Percentiles rank a stretch among this genome's conserved stretches.
Conservation (phyloP, 371 early-diverging fungal genomes). For the Rhizomucor miehei region DNA sequence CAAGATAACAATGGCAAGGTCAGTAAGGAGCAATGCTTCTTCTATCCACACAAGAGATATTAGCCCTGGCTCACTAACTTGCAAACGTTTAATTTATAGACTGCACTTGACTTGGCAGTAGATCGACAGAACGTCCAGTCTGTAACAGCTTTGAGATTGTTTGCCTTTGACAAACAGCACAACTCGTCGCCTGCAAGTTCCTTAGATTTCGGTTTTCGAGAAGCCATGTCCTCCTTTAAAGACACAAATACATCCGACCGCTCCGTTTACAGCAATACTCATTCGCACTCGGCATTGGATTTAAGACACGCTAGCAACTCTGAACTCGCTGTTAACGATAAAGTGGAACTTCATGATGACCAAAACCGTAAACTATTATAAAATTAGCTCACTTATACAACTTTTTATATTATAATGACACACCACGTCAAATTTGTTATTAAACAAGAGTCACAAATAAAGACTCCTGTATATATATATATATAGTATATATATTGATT, state of each 20-base stretch:
- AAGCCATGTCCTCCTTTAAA: slow-evolving; percentile 52
- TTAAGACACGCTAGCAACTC: slow-evolving; percentile 16
- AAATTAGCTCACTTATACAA: too few species aligned
- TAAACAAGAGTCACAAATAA: too few species aligned
- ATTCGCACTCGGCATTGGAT: slow-evolving; percentile 42
- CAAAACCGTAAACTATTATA: slow-evolving; percentile 28
- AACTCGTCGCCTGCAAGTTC: slow-evolving; percentile 42
- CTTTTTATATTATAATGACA: too few species aligned
- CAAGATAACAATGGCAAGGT: slow-evolving; percentile 54
- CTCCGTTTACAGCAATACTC: slow-evolving; percentile 6
- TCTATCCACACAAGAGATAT: too few species aligned
- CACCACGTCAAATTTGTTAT: too few species aligned
- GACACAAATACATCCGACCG: background rate
- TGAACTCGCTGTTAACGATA: slow-evolving; percentile 10
- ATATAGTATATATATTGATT: too few species aligned
- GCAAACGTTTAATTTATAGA: slow-evolving; percentile 21
- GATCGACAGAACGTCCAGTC: slow-evolving; percentile 58
- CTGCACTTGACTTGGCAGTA: slow-evolving; percentile 71
- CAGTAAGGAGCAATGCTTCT: slow-evolving; percentile 1
- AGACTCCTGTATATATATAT: too few species aligned
- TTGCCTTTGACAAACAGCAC: slow-evolving; percentile 51
- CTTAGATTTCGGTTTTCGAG: slow-evolving; percentile 50
- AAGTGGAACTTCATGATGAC: slow-evolving; percentile 29
- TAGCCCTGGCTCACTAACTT: too few species aligned
- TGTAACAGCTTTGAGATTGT: slow-evolving; percentile 58